Evolutionary conservation across 306 rosid genomes (phyloP), one percentile per base, ranked within the genome.

Genomic region (Argentina anserina): DNA sequence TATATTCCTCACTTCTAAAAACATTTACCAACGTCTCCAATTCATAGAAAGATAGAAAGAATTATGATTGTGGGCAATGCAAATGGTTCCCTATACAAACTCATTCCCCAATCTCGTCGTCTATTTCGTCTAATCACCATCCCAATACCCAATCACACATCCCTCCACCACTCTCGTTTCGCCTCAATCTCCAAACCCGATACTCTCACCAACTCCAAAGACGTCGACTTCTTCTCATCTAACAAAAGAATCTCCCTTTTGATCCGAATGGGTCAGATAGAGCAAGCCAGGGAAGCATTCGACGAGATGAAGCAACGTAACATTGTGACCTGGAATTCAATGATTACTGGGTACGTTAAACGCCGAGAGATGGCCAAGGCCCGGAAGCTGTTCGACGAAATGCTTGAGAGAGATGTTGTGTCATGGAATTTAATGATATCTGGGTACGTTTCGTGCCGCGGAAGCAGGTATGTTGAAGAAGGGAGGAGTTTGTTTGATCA

Each of bases 391-490:
- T 85, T n/a, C n/a, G n/a, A n/a, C n/a, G n/a, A n/a, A n/a, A n/a
- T n/a, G n/a, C n/a, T n/a, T n/a, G n/a, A n/a, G 10, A 80, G 81
- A 69, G 85, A 80, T 25, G 70, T 71, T 7, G 85, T 85, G 23
- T 80, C 89, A 2, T 85, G 89, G 89, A 85, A 85, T 65, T 71
- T 82, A 67, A 85, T 85, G 79, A 73, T 82, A 26, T 82, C 83
- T 2, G 86, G 86, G 0, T 85, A 82, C 65, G 34, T 80, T 25
- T 82, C 86, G n/a, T 82, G 83, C 46, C 68, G 64, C 15, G 81
- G 83, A 49, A 69, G 62, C 42, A 45, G 58, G 71, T 76, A 45
- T 68, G 50, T 82, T 72, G 89, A 70, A 74, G 84, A 70, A 29
- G 86, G 61, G 20, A 76, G 81, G 73, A 59, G 37, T 26, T 40